phyloP scores from a whole-genome alignment of 352 stramenopile genomes.

The Globisporangium canariense region DNA sequence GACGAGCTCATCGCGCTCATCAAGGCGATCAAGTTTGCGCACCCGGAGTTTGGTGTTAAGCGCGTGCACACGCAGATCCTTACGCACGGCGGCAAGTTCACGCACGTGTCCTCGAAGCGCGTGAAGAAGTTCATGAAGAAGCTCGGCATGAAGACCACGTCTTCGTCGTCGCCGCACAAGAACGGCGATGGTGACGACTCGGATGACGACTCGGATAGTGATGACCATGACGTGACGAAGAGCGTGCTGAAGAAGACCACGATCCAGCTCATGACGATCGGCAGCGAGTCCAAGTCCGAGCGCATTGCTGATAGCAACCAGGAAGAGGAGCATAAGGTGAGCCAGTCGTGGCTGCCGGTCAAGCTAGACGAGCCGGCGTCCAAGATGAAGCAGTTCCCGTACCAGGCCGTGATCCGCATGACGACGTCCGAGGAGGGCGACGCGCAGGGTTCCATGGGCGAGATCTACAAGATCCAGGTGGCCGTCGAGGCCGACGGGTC shows the following conservation, averaged over 20 bases:
- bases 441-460: constrained; percentile 62
- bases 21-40: constrained; percentile 86
- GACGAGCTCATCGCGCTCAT: constrained; percentile 84
- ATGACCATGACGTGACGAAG: constrained; percentile 18
- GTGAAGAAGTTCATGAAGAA: constrained; percentile 88
- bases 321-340: constrained; percentile 21
- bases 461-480: constrained; percentile 91
- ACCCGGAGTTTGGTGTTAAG: constrained; percentile 80
- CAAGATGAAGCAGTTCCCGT: constrained; percentile 73
- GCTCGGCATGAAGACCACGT: constrained; percentile 51
- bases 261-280: constrained; percentile 84
- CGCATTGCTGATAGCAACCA: constrained; percentile 15
- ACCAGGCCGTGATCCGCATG: constrained; percentile 87
- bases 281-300: constrained; percentile 70
- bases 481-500: constrained; percentile 57
- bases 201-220: constrained; percentile 23
- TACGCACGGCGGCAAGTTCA: constrained; percentile 77
- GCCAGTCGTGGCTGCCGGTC: constrained; percentile 68
- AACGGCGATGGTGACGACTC: constrained; percentile 21
- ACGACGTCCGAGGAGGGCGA: constrained; percentile 68
- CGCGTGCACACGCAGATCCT: constrained; percentile 75
- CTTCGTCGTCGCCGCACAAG: constrained; percentile 7
- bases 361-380: constrained; percentile 81
- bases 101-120: constrained; percentile 68
- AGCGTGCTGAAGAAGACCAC: constrained; percentile 23